A percentile compares a stretch with the other conserved stretches of the same genome.
These are phyloP conservation scores for Corynespora cassiicola DNA, from an alignment of 2,329 filamentous ascomycete species.

Conservation along the genomic window DNA sequence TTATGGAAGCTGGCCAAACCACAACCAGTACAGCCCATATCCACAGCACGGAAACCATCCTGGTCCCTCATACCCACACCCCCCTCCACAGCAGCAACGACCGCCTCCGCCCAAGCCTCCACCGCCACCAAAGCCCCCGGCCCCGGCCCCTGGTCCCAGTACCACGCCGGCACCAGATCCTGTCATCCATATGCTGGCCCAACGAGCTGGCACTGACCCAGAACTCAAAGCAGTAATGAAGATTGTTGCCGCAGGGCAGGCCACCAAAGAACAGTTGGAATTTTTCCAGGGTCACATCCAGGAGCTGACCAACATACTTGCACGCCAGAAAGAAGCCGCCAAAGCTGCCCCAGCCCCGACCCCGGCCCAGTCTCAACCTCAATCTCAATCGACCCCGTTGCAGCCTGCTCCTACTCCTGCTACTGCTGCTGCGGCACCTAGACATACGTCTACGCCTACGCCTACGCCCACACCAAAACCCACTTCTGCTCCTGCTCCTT, in stretches of 20 bases:
- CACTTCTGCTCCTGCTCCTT: constrained; percentile 13
- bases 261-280: constrained; percentile 72
- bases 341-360: constrained; percentile 20
- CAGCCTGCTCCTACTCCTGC: not conserved
- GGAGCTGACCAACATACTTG: constrained; percentile 67
- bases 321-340: constrained; percentile 48
- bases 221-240: constrained; percentile 82
- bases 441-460: too few species aligned
- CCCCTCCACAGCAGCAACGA: constrained; percentile 33
- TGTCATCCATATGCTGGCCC: constrained; percentile 80
- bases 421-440: too few species aligned
- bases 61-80: constrained; percentile 24
- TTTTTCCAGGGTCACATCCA: constrained; percentile 84
- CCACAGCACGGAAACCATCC: constrained; percentile 23
- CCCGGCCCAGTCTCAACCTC: constrained; percentile 2
- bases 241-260: constrained; percentile 77
- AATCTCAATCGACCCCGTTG: not conserved
- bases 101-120: constrained; percentile 36
- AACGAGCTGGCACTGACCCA: constrained; percentile 75
- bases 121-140: constrained; percentile 28
- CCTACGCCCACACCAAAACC: constrained; percentile 16
- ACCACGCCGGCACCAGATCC: constrained; percentile 65
- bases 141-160: constrained; percentile 23
- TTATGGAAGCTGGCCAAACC: constrained; percentile 44
- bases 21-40: constrained; percentile 31